Evolutionary conservation across 305 asterid species (phyloP), one percentile per base, ranked within the genome.

Genomic region (Rubia tinctorum): DNA sequence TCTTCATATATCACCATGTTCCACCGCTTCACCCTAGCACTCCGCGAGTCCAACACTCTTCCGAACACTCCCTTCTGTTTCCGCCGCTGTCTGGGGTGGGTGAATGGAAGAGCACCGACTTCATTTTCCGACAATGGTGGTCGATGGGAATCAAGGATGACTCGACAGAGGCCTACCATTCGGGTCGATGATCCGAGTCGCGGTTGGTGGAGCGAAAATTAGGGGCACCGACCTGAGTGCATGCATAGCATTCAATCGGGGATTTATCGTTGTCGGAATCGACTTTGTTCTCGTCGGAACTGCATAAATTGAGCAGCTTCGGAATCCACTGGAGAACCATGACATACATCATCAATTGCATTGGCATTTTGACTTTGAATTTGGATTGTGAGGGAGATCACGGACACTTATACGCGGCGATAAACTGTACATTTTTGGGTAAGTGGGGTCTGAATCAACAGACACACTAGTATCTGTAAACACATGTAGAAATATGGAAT

Each of bases 161-260:
- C 27, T 97, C 97, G 80, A 97, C 96, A 2, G 93, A 84, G 20
- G 97, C 97, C 79, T 88, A 96, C 97, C 90, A 91, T 75, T 88
- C 91, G 44, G 92, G 96, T 68, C 78, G 91, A 84, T 84, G 67
- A 4, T 91, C 89, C 5, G 67, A 34, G 87, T 91, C 94, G 83
- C 98, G 88, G 82, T 92, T 90, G 53, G 96, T 87, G 73, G 97
- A 93, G 93, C 91, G 98, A 88, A 89, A 93, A 37, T 68, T 92
- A 18, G 98, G 97, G 14, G 83, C 92, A 0, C 98, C 97, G 51
- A 85, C 91, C 74, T 86, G 95, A 12, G 96, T 91, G 73, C 98
- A 93, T 1, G 93, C 96, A 75, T 93, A 86, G 83, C 98, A 93
- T 45, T 93, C 98, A 56, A 75, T 45, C 0, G 82, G 83, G 72